Evolutionary conservation across 495 filamentous ascomycete species (phyloP).

Genomic region (Penicillium bialowiezense): DNA sequence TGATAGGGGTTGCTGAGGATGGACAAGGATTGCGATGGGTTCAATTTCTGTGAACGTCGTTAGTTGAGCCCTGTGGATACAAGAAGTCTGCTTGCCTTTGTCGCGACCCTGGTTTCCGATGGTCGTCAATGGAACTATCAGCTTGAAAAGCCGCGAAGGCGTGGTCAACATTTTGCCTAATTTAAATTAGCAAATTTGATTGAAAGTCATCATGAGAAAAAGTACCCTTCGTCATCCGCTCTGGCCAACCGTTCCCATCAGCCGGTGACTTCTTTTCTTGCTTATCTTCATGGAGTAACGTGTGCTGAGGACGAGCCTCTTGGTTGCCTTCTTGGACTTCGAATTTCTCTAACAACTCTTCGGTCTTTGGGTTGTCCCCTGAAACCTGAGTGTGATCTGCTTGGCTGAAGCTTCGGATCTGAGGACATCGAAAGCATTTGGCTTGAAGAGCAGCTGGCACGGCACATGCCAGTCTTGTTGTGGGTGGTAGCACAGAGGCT

Average conservation of each 20-base stretch:
- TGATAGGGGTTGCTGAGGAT: conserved; percentile 89
- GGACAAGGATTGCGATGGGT: conserved; percentile 82
- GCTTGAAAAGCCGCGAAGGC: conserved; percentile 82
- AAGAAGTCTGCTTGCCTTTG: conserved; percentile 43
- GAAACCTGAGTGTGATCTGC: conserved; percentile 19
- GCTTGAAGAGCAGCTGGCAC: background rate
- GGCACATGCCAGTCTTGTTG: background rate
- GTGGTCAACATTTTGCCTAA: conserved; percentile 87
- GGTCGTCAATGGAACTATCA: conserved; percentile 77
- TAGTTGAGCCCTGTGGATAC: conserved; percentile 18
- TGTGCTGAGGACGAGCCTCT: conserved; percentile 6
- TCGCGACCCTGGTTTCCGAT: conserved; percentile 48
- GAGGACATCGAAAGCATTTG: background rate
- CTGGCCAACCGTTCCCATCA: conserved; percentile 40
- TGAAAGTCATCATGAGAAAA: background rate
- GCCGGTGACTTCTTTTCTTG: conserved; percentile 39
- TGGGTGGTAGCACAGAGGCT: background rate
- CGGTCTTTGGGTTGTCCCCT: conserved; percentile 17
- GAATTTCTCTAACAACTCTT: conserved; percentile 21
- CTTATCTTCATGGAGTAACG: conserved; percentile 9
- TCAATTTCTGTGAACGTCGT: conserved; percentile 62
- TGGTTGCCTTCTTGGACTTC: conserved; percentile 11
- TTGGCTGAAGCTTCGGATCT: conserved; percentile 16
- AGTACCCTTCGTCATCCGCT: conserved; percentile 65
- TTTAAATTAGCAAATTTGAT: background rate